phyloP scores from a whole-genome alignment of 2,329 filamentous ascomycete species.

The Alternaria triticimaculans region DNA sequence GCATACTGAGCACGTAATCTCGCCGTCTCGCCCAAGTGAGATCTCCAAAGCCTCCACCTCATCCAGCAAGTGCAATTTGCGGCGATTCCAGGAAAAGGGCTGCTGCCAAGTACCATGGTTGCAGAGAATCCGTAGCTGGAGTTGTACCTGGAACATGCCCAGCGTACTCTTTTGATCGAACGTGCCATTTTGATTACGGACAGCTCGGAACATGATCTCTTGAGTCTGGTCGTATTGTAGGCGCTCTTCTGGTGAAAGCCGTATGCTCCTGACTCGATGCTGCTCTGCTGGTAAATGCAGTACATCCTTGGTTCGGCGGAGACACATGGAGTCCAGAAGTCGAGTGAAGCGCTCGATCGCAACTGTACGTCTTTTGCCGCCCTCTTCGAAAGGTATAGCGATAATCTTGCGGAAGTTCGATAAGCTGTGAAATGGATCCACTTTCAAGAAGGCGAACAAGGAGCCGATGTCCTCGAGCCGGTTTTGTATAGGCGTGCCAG shows the following conservation, averaged over 20 bases:
- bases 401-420: conserved; percentile 55
- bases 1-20: conserved; percentile 42
- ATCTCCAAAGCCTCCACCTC: conserved; percentile 46
- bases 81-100: conserved; percentile 52
- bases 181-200: conserved; percentile 49
- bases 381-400: conserved; percentile 48
- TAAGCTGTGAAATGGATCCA: conserved; percentile 52
- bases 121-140: conserved; percentile 58
- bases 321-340: conserved; percentile 49
- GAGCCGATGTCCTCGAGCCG: conserved; percentile 60
- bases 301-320: conserved; percentile 53
- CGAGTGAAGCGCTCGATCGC: conserved; percentile 32
- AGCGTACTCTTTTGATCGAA: conserved; percentile 49
- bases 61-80: conserved; percentile 43
- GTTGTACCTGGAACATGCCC: conserved; percentile 55
- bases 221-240: conserved; percentile 41
- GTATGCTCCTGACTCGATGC: conserved; percentile 32
- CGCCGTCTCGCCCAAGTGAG: conserved; percentile 27
- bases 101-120: conserved; percentile 60
- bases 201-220: conserved; percentile 48
- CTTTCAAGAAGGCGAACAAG: conserved; percentile 58
- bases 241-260: conserved; percentile 41
- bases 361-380: conserved; percentile 24
- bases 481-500: conserved; percentile 60
- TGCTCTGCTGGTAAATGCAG: conserved; percentile 47